Base-by-base conservation (phyloP, 805 yeast genomes). In the Saccharomyces kudriavzevii region DNA sequence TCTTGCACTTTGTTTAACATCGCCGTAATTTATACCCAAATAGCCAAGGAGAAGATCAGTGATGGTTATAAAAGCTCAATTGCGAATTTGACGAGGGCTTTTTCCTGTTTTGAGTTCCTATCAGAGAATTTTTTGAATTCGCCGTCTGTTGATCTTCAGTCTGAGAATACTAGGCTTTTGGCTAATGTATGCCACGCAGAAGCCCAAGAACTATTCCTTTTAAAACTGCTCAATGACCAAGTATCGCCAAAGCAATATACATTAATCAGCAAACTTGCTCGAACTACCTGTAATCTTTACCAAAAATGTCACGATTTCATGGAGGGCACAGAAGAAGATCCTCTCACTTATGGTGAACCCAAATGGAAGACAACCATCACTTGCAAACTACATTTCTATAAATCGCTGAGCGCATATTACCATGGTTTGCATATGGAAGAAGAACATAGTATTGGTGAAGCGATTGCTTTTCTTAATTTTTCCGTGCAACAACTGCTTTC, bases 81-180 rank as follows among this genome's bases (percentile, higher is more conserved):
- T 56, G 79, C 78, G 43, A 69, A 74, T 49, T 80, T 86, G 61
- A 89, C 89, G 56, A 84, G 82, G 54, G 82, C 96, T 1, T 85
- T 94, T 4, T 95, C 97, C 1, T 77, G 89, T 29, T 86, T 79
- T 63, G 77, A 79, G 55, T 87, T 80, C 59, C 74, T 91, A 26
- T 77, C 84, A 47, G 92, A 87, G 59, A 87, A 86, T 68, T 92
- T 92, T 69, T 71, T 90, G 48, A 94, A 91, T 69, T 92, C 97
- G 0, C 97, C 98, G 0, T 81, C 90, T 3, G 73, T 77, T 4
- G 99, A 92, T 68, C 72, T 91, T 49, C 75, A 78, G 55, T 86
- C 85, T 31, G 81, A 84, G 24, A 82, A 89, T 0, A 80, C 88
- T 9, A 76, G 77, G 45, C 84, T 88, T 35, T 75, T 92, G 50